A percentile compares a stretch with the other conserved stretches of the same genome.
phyloP scores from a whole-genome alignment of 129 eudicot species.

The Mikania micrantha region DNA sequence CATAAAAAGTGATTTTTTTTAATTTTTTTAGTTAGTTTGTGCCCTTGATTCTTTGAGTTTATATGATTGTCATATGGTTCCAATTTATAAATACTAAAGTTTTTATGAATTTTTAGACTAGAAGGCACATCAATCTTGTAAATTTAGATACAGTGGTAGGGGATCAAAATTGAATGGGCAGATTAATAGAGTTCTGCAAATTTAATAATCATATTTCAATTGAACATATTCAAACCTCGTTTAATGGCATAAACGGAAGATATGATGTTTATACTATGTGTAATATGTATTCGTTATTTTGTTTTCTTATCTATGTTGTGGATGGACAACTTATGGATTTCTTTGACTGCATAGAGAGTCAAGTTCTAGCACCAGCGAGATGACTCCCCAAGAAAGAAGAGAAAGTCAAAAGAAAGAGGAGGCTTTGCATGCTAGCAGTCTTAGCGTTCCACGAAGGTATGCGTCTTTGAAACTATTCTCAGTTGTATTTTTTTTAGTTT shows the following conservation, averaged over 20 bases:
- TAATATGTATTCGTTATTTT: background rate
- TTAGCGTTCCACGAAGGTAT: slow-evolving; percentile 90
- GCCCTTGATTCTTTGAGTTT: too few species aligned
- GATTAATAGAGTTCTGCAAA: background rate
- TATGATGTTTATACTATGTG: background rate
- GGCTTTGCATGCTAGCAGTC: slow-evolving; percentile 88
- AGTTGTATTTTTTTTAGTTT: background rate
- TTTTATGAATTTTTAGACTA: background rate
- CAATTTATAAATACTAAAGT: background rate
- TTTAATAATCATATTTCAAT: background rate
- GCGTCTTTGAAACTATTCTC: background rate
- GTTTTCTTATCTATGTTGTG: slow-evolving; percentile 8
- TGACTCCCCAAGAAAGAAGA: slow-evolving; percentile 62
- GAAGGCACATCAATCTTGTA: background rate
- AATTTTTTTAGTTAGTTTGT: too few species aligned
- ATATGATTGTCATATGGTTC: background rate
- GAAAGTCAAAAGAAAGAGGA: slow-evolving; percentile 77
- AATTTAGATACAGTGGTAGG: background rate
- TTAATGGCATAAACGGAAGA: background rate
- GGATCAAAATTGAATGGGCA: background rate
- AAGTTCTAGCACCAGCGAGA: slow-evolving; percentile 40
- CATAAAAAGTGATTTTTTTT: too few species aligned
- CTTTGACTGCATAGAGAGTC: slow-evolving; percentile 47
- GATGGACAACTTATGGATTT: slow-evolving; percentile 12
- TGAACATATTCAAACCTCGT: background rate